Evolutionary conservation across 768 basidiomycete species (phyloP).

Genomic region (Boletus bicolor): DNA sequence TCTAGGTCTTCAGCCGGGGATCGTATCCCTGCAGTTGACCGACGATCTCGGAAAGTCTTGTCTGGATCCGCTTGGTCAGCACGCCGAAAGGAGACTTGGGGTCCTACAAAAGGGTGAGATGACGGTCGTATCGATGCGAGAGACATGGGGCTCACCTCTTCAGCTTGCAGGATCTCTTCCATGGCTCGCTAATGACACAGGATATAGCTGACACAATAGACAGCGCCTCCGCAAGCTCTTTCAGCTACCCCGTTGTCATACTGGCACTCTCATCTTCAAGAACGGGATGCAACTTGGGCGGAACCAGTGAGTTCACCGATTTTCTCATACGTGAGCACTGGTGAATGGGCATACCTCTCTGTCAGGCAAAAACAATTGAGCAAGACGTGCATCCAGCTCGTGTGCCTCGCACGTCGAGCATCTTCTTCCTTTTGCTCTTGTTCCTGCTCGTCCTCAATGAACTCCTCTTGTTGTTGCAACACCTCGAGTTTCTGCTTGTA

Average conservation of each 20-base stretch:
- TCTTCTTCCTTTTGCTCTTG: conserved; percentile 95
- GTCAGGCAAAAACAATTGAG: conserved; percentile 81
- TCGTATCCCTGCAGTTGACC: conserved; percentile 91
- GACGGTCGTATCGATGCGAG: neutral
- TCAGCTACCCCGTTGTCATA: conserved; percentile 95
- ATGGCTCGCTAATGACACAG: conserved; percentile 94
- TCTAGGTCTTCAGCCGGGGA: conserved; percentile 77
- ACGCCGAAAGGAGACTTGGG: conserved; percentile 79
- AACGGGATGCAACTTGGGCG: conserved; percentile 59
- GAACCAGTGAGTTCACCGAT: neutral
- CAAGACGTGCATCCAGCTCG: conserved; percentile 74
- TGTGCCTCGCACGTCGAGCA: conserved; percentile 84
- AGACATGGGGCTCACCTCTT: conserved; percentile 54
- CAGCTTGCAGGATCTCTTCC: conserved; percentile 88
- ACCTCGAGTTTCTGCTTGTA: conserved; percentile 82
- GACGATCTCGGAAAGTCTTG: conserved; percentile 96
- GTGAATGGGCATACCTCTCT: conserved; percentile 59
- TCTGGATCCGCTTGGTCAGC: conserved; percentile 92
- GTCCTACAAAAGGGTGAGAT: conserved; percentile 41
- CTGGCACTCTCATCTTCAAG: conserved; percentile 68
- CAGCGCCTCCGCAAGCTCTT: conserved; percentile 89
- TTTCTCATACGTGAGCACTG: neutral
- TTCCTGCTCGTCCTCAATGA: conserved; percentile 98
- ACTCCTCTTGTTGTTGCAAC: conserved; percentile 71
- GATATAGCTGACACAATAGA: conserved; percentile 90